These are phyloP conservation scores for Erodium moschatum DNA, from an alignment of 441 rosid genomes.

Conservation along the genomic window DNA sequence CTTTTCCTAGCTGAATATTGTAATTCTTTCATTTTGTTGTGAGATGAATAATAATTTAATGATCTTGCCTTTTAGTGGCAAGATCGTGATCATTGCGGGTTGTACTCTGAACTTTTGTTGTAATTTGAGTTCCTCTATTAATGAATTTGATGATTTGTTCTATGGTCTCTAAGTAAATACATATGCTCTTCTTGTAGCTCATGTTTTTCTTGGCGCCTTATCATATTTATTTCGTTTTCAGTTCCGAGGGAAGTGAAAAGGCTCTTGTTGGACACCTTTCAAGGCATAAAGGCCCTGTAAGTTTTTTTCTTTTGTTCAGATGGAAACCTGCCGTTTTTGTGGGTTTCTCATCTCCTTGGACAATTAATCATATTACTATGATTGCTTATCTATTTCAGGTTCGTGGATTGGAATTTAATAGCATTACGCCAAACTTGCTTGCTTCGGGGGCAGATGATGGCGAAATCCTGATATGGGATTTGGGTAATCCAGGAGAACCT, in stretches of 20 bases:
- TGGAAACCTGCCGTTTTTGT: not conserved
- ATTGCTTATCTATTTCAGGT: constrained; percentile 43
- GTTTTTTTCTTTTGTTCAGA: constrained; percentile 26
- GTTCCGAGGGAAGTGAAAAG: constrained; percentile 45
- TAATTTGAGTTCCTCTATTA: not conserved
- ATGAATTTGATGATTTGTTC: not conserved
- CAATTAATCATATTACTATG: constrained; percentile 15
- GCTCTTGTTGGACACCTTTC: constrained; percentile 66
- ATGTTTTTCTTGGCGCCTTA: not conserved
- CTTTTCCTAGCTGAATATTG: too few relatives aligned
- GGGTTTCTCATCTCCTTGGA: constrained; percentile 7
- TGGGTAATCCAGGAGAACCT: constrained; percentile 68
- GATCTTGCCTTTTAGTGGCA: not conserved
- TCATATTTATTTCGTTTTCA: constrained; percentile 23
- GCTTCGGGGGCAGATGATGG: constrained; percentile 99
- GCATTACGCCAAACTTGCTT: constrained; percentile 60
- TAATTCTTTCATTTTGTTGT: too few relatives aligned
- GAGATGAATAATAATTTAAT: too few relatives aligned
- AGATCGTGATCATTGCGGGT: not conserved
- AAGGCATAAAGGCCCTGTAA: constrained; percentile 90
- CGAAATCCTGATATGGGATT: constrained; percentile 94
- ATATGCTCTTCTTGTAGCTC: not conserved
- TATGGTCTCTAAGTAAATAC: not conserved
- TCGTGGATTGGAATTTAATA: constrained; percentile 92
- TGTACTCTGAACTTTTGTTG: not conserved